A percentile compares a stretch with the other conserved stretches of the same genome.
These are phyloP conservation scores for Elongisporangium undulatum DNA, from an alignment of 352 stramenopile species.

Conservation along the genomic window DNA sequence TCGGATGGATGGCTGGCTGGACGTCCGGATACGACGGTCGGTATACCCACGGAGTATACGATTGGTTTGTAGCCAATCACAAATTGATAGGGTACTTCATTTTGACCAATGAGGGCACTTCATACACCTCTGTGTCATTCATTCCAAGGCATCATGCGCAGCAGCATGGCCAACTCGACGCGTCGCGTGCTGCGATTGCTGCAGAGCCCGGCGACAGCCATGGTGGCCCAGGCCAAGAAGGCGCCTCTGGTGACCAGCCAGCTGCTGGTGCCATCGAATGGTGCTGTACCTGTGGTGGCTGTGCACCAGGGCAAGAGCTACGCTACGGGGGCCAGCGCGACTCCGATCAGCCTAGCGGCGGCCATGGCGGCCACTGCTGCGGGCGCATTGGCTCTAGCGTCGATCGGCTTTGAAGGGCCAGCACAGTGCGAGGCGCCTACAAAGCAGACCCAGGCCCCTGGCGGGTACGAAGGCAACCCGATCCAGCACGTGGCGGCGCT, in stretches of 20 bases:
- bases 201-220: neutral
- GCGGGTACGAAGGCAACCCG: constrained; percentile 48
- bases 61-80: neutral
- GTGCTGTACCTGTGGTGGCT: neutral
- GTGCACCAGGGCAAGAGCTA: neutral
- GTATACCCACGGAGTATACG: neutral
- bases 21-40: neutral
- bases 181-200: neutral
- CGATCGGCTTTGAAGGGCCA: neutral
- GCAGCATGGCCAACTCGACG: neutral
- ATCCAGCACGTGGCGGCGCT: constrained; percentile 69
- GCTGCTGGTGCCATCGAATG: constrained; percentile 4
- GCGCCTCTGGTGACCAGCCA: neutral
- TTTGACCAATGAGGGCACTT: neutral
- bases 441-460: constrained; percentile 7
- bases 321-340: neutral
- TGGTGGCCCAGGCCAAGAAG: neutral
- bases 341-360: constrained; percentile 7
- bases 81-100: neutral
- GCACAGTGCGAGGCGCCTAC: constrained; percentile 19
- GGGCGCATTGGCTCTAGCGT: neutral
- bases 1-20: constrained; percentile 5
- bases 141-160: neutral
- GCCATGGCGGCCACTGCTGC: constrained; percentile 6
- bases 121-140: neutral